Evolutionary conservation across 1,284 basidiomycete genomes (phyloP).

Genomic region (Trichosporon sp.): DNA sequence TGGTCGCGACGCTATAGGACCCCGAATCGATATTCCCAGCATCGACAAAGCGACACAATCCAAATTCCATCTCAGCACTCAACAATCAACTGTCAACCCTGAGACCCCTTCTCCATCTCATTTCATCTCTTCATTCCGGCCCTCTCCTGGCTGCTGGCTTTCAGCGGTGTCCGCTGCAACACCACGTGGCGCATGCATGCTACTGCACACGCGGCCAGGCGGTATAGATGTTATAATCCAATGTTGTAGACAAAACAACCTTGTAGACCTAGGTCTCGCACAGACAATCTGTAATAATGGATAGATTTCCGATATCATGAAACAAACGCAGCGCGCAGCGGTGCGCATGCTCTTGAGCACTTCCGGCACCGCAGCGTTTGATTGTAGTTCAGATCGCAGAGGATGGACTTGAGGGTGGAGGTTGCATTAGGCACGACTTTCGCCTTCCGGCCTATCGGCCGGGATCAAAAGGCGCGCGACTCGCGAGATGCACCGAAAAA

Average conservation of each 20-base stretch:
- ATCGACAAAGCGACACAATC: too few relatives aligned
- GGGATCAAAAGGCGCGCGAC: not conserved
- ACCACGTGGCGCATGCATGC: too few relatives aligned
- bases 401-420: not conserved
- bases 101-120: not conserved
- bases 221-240: not conserved
- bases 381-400: too few relatives aligned
- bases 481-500: slow-evolving; percentile 3
- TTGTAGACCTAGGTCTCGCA: not conserved
- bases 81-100: too few relatives aligned
- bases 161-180: not conserved
- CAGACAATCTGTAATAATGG: not conserved
- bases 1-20: not conserved
- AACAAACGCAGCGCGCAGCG: too few relatives aligned
- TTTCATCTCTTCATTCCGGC: not conserved
- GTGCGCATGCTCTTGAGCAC: too few relatives aligned
- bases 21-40: not conserved
- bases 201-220: too few relatives aligned
- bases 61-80: too few relatives aligned
- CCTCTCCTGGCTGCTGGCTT: too few relatives aligned
- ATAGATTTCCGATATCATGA: not conserved
- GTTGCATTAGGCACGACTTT: not conserved
- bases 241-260: not conserved
- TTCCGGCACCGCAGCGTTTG: too few relatives aligned
- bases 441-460: not conserved